Base-by-base conservation (phyloP, 2,329 filamentous ascomycete genomes). In the Bretziella fagacearum region DNA sequence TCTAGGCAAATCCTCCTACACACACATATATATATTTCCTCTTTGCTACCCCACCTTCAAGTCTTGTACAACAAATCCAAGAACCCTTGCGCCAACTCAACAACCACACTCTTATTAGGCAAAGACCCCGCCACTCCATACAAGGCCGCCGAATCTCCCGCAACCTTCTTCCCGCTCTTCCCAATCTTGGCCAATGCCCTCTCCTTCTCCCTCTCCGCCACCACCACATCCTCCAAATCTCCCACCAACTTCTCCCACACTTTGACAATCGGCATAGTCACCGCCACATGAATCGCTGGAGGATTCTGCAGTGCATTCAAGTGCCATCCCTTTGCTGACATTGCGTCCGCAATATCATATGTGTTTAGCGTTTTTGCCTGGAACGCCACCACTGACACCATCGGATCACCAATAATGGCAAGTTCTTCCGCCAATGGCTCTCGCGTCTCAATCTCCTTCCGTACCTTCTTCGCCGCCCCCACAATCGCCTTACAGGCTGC, bases 41-140 rank as follows among this genome's bases (percentile, higher is more conserved):
- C n/a, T n/a, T n/a, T n/a, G n/a, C n/a, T n/a, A n/a, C n/a, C n/a
- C n/a, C n/a, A n/a, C n/a, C 15, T 35, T 65, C 65, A 91, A 51
- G 81, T 80, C 69, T 93, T 93, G 64, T 95, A 95, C 62, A 95
- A 60, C 45, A 91, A 80, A 65, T 96, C 87, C 59, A 96, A 68
- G 63, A 96, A 98, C 1, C 86, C 89, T 54, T 73, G 84, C 1
- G 87, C 89, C 59, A 98, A 65, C 56, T 93, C 84, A 54, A 84
- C 84, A 26, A 98, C 86, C 27, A 98, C 80, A 55, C 82, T 85
- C 73, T 96, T 96, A 61, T 98, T 93, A 1, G 91, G 91, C 62
- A 98, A 64, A 57, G 84, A 93, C 4, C 91, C 91, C 0, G 91
- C 91, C 49, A 98, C 87, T 47, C 91, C 91, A 63, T 98, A 98